Evolutionary conservation across 768 basidiomycete species (phyloP), one percentile per base, ranked within the genome.

Genomic region (Saitozyma sp.): DNA sequence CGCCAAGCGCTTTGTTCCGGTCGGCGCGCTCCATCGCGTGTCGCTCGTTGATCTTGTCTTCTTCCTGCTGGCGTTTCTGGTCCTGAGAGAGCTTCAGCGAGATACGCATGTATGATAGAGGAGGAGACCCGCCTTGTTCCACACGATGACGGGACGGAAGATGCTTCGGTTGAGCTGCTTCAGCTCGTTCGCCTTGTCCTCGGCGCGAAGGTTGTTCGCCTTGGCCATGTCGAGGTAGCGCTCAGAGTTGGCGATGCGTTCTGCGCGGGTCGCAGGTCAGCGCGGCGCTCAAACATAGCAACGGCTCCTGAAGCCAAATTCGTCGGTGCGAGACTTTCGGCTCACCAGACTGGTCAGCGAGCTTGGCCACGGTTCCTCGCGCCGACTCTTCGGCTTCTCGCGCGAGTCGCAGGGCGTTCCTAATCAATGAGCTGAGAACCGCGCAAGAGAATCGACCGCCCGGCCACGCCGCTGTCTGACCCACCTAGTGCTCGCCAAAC

Each of bases 301-400:
- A 5, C 29, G 29, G 29, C 29, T 29, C 29, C 29, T 29, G 29
- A 6, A 46, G 45, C 45, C 45, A 46, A 2, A 46, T 11, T 6
- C 45, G 6, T 46, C 45, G 45, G 45, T 46, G 13, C 6, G n/a
- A 38, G 7, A 29, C 8, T 39, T 37, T 39, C 4, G 4, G 77
- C 86, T 37, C 64, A 95, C 95, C 95, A 20, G 94, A 97, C 81
- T 99, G 95, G 70, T 91, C 88, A 9, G 90, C 94, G 8, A 99
- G 84, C 74, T 86, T 89, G 60, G 78, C 82, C 17, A 99, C 75
- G 6, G 95, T 99, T 62, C 87, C 88, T 50, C 89, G 83, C 41
- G 90, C 95, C 10, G 92, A 95, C 79, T 99, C 95, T 79, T 97
- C 95, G 0, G 95, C 92, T 79, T 98, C 93, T n/a, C 88, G 84